A percentile compares a stretch with the other conserved stretches of the same genome.
These are phyloP conservation scores for Corallochytrium limacisporum DNA, from an alignment of 78 protist genomes.

Conservation along the genomic window DNA sequence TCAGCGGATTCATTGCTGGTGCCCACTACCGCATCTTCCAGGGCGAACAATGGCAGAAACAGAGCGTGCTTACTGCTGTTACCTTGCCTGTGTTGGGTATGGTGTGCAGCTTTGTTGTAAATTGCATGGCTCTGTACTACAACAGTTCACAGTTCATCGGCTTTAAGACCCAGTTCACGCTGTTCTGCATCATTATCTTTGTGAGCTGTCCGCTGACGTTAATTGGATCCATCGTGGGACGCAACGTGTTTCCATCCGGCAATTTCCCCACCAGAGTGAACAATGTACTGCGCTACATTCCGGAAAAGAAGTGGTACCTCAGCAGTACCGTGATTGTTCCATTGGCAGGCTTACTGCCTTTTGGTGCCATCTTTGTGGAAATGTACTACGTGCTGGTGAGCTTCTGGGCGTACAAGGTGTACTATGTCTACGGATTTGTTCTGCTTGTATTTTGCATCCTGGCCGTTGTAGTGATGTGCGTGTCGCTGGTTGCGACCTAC, in stretches of 20 bases:
- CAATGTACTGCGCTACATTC: constrained; percentile 59
- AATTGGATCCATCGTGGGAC: constrained; percentile 65
- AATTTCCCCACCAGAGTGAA: constrained; percentile 30
- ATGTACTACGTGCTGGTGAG: constrained; percentile 79
- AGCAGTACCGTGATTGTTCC: not conserved
- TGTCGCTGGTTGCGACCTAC: constrained; percentile 57
- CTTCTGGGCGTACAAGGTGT: constrained; percentile 87
- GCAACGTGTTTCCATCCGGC: constrained; percentile 19
- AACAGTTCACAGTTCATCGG: no score
- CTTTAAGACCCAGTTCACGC: not conserved
- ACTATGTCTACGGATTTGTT: constrained; percentile 82
- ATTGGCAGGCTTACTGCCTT: constrained; percentile 74
- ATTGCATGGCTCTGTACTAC: no score
- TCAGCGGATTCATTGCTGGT: no score
- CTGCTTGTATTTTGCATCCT: constrained; percentile 56
- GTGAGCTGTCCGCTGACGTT: constrained; percentile 60
- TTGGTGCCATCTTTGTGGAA: constrained; percentile 81
- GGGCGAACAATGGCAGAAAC: no score
- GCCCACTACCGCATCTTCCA: no score
- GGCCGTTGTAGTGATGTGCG: constrained; percentile 58
- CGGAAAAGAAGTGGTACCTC: constrained; percentile 52
- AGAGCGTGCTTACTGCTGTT: no score
- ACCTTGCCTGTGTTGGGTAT: no score
- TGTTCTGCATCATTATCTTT: constrained; percentile 46
- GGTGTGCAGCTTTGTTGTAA: no score